Evolutionary conservation across 305 asterid genomes (phyloP).

Genomic region (Nicotiana rustica): DNA sequence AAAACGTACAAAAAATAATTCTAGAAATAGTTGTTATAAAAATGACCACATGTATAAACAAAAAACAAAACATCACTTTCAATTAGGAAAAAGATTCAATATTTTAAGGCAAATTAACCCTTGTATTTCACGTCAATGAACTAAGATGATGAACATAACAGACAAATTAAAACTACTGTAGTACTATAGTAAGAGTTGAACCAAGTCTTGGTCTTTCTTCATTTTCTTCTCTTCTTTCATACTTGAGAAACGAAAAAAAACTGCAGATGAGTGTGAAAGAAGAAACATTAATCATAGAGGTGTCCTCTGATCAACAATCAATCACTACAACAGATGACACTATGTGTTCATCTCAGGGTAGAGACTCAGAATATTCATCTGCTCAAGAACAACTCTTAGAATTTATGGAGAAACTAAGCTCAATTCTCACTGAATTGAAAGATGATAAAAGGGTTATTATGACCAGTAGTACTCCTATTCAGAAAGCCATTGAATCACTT

Average conservation of each 20-base stretch:
- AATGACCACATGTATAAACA: conserved; percentile 10
- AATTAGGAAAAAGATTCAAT: background rate
- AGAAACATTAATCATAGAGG: conserved; percentile 34
- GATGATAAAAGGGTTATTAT: conserved; percentile 40
- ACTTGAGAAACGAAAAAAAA: background rate
- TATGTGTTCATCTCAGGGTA: conserved; percentile 40
- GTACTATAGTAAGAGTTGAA: conserved; percentile 28
- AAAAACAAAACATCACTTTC: conserved; percentile 10
- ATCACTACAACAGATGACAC: conserved; percentile 34
- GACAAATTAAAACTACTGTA: background rate
- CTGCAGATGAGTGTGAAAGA: conserved; percentile 45
- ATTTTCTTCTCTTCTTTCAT: background rate
- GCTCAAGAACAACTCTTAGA: conserved; percentile 67
- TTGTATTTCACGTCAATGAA: conserved; percentile 24
- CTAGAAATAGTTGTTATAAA: background rate
- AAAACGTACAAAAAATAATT: background rate
- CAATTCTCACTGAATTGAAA: conserved; percentile 66
- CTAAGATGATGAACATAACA: conserved; percentile 28
- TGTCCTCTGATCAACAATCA: conserved; percentile 36
- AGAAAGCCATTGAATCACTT: conserved; percentile 70
- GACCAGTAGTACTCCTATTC: conserved; percentile 50
- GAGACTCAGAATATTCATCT: conserved; percentile 54
- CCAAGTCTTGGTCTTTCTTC: conserved; percentile 46
- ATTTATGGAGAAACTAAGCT: conserved; percentile 64
- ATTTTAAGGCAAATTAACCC: background rate